Evolutionary conservation across 2,329 filamentous ascomycete species (phyloP).

Genomic region (Epichloe uncinata): DNA sequence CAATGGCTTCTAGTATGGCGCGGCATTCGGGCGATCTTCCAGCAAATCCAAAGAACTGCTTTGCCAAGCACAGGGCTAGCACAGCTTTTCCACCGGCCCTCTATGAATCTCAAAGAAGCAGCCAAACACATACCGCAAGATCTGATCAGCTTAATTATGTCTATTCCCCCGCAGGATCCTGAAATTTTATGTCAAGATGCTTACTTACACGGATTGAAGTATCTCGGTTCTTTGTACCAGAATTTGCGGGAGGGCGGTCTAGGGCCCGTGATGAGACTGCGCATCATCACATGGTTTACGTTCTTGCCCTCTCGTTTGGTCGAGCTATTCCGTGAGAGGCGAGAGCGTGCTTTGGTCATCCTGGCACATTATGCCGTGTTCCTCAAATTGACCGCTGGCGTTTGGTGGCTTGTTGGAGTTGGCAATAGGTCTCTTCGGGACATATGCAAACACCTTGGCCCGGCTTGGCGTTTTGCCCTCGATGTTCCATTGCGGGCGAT

Average conservation of each 20-base stretch:
- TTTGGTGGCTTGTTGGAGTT: conserved; percentile 40
- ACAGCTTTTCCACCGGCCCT: conserved; percentile 34
- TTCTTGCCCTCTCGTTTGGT: conserved; percentile 33
- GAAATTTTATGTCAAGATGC: conserved; percentile 26
- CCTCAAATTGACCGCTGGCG: conserved; percentile 25
- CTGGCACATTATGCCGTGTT: conserved; percentile 40
- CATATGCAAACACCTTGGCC: conserved; percentile 26
- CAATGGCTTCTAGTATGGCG: conserved; percentile 45
- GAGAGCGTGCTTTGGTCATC: conserved; percentile 36
- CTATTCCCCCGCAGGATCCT: conserved; percentile 27
- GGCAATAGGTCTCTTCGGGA: conserved; percentile 31
- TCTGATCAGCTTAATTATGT: conserved; percentile 35
- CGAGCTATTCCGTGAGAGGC: conserved; percentile 25
- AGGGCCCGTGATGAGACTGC: conserved; percentile 30
- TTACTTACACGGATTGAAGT: conserved; percentile 35
- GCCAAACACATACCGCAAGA: conserved; percentile 30
- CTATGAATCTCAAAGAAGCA: conserved; percentile 30
- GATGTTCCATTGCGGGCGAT: conserved; percentile 23
- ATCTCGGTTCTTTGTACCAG: conserved; percentile 37
- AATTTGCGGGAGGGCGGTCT: conserved; percentile 31
- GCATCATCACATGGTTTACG: conserved; percentile 40
- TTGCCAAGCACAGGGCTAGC: conserved; percentile 30
- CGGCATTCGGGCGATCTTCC: conserved; percentile 37
- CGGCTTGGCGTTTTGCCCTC: conserved; percentile 19
- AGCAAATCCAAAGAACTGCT: conserved; percentile 15